Base-by-base conservation (phyloP, 768 basidiomycete genomes). In the Boletus rubescentipes region DNA sequence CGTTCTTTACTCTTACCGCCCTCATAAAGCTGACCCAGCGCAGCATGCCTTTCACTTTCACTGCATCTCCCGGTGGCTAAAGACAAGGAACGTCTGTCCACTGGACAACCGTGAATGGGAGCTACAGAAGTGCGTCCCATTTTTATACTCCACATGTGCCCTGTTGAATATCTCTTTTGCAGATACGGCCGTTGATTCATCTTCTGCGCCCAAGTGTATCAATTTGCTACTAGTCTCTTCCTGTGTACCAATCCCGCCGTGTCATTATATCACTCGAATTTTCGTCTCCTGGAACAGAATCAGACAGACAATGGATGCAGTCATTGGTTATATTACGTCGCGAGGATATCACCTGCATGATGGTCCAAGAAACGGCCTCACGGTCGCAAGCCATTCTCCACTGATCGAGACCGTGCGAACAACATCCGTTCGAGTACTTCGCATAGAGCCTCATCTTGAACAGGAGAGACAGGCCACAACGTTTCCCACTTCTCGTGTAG, bases 21-120 rank as follows among this genome's bases (percentile, higher is more conserved):
- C 14, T 18, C 10, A 2, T 46, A 8, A 11, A 23, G 51, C 32
- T 61, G 26, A 66, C 36, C 26, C 21, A 16, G 11, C 14, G 30
- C 60, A 95, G 94, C 96, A 99, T 69, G 96, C 96, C 5, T 99
- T 99, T 81, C 96, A 99, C 76, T 99, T 98, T 76, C 96, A 98
- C 72, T 99, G 96, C 73, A 99, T 99, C 71, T 96, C 95, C 9
- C 86, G 97, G 41, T 99, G 97, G 97, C 80, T 99, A 58, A 99
- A 98, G 81, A 98, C 97, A 20, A 81, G 93, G 60, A 94, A 96
- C 64, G 93, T 95, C 30, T 96, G 93, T 71, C 93, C 93, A 5
- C 72, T 96, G 55, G 94, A 96, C 72, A 97, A 97, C 73, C 83
- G 94, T 65, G 93, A 97, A 70, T 97, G 93, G 93, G 93, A 97